Percentiles rank a stretch among this genome's conserved stretches.
These are phyloP conservation scores for Elongisporangium anandrum DNA, from an alignment of 352 stramenopile genomes.

Conservation along the genomic window DNA sequence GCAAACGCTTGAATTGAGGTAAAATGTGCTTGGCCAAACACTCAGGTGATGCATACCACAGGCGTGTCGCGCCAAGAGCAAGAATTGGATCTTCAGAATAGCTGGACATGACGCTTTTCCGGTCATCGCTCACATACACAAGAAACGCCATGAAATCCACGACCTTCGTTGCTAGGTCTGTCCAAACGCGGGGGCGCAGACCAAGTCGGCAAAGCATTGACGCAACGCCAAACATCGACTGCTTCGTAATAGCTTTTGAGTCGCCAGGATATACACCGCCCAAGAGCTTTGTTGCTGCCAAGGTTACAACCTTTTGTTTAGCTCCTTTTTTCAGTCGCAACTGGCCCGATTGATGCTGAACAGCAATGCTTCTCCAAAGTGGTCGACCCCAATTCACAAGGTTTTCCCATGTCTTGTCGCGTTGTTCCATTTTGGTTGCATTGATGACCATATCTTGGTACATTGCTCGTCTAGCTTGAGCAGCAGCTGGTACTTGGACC, in stretches of 20 bases:
- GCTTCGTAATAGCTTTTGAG: not conserved
- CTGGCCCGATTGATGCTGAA: not conserved
- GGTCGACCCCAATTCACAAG: slow-evolving; percentile 2
- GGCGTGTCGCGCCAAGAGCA: not conserved
- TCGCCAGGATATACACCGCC: not conserved
- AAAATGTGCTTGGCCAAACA: no score
- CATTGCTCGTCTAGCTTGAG: no score
- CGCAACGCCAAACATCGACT: not conserved
- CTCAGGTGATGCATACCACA: not conserved
- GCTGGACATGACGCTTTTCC: not conserved
- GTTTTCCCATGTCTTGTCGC: not conserved
- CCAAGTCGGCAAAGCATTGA: not conserved
- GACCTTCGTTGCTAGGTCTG: not conserved
- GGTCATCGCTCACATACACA: not conserved
- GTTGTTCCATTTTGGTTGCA: no score
- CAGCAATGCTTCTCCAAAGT: not conserved
- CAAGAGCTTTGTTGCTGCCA: not conserved
- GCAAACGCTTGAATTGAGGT: no score
- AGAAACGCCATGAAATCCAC: slow-evolving; percentile 1
- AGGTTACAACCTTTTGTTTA: not conserved
- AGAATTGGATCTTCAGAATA: not conserved
- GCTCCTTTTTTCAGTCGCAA: no score
- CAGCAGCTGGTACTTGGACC: no score
- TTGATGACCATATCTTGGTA: no score
- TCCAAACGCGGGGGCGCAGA: not conserved